Percentiles rank a stretch among this genome's conserved stretches.
These are phyloP conservation scores for Arctium minus DNA, from an alignment of 129 eudicot genomes.

Conservation along the genomic window DNA sequence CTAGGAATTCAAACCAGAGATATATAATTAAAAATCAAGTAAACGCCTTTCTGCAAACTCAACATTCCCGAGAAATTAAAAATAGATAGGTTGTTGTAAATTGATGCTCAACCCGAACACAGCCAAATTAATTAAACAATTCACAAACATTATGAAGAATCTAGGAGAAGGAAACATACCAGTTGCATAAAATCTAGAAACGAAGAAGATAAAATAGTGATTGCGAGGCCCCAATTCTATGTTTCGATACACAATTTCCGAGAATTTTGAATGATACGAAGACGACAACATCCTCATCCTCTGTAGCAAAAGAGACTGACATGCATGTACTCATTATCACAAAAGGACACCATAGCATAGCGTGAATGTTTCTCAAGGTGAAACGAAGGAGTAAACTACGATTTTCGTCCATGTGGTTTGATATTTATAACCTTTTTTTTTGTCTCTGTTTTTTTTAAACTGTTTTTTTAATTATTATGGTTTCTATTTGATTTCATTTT, in stretches of 20 bases:
- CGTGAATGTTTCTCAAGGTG: no score
- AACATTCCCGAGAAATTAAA: not conserved
- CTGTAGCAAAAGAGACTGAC: not conserved
- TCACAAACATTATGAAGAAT: not conserved
- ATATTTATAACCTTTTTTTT: no score
- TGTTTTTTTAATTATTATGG: no score
- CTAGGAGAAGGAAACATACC: not conserved
- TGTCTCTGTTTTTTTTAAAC: no score
- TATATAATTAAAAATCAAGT: not conserved
- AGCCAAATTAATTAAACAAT: not conserved
- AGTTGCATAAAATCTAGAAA: not conserved
- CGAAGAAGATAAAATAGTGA: no score
- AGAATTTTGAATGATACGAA: not conserved
- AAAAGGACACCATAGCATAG: not conserved
- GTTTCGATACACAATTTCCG: not conserved
- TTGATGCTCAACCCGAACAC: not conserved
- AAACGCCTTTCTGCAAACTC: not conserved
- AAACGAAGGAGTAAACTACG: no score
- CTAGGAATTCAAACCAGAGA: not conserved
- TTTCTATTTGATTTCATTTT: no score
- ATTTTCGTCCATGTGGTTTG: no score
- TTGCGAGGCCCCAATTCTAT: no score
- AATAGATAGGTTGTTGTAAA: not conserved
- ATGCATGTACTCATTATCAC: not conserved
- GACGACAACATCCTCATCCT: not conserved